Conservation (phyloP, 495 filamentous ascomycete species). For the Podospora conica region DNA sequence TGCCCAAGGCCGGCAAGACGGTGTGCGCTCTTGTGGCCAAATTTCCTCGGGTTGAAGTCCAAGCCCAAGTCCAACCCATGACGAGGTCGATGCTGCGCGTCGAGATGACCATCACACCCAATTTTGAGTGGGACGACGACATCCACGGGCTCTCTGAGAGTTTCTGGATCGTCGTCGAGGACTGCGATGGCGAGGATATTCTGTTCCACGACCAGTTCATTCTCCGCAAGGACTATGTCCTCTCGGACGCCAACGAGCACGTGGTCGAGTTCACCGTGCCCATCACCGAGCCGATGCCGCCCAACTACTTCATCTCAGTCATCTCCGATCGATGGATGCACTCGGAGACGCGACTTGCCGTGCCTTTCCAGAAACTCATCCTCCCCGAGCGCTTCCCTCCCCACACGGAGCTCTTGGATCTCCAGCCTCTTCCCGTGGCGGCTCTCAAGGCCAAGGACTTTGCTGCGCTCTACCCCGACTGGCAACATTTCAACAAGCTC, state of each 20-base stretch:
- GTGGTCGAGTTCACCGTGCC: constrained; percentile 96
- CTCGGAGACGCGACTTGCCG: constrained; percentile 85
- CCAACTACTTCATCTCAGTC: constrained; percentile 94
- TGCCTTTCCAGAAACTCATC: constrained; percentile 91
- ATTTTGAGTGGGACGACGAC: constrained; percentile 92
- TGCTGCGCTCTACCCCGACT: constrained; percentile 72
- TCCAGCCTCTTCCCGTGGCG: constrained; percentile 82
- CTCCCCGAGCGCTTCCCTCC: constrained; percentile 93
- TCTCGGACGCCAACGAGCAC: constrained; percentile 78
- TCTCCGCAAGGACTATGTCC: constrained; percentile 80
- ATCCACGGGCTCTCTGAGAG: constrained; percentile 82
- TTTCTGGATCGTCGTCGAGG: constrained; percentile 96
- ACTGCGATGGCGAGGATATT: constrained; percentile 95
- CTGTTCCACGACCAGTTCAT: constrained; percentile 94
- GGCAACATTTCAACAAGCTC: constrained; percentile 91
- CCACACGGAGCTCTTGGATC: constrained; percentile 81
- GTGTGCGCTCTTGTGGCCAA: constrained; percentile 84
- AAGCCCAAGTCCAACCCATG: constrained; percentile 88
- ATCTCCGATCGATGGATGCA: constrained; percentile 98
- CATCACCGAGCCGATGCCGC: constrained; percentile 95
- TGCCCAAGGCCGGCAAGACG: constrained; percentile 80
- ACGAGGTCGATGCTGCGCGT: constrained; percentile 94
- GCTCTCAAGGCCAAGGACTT: constrained; percentile 85
- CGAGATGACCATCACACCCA: constrained; percentile 87
- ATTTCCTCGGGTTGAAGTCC: constrained; percentile 86